Evolutionary conservation across 2,329 filamentous ascomycete species (phyloP).

Genomic region (Penicillium sp.): DNA sequence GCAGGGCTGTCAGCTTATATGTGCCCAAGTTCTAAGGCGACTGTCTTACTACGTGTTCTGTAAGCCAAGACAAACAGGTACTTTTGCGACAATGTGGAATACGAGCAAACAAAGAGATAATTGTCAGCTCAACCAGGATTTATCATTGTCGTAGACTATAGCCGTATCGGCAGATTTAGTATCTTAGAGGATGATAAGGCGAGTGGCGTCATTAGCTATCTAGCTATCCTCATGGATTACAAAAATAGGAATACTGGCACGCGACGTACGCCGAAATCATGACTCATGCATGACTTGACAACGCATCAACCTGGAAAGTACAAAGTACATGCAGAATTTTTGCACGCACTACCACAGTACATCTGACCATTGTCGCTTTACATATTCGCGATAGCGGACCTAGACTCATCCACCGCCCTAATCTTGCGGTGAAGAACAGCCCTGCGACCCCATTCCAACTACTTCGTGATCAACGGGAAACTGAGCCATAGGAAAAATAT

Average conservation of each 20-base stretch:
- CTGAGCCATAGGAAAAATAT: no score
- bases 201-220: background rate
- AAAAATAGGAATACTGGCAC: background rate
- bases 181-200: background rate
- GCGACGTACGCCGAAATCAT: background rate
- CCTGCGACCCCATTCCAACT: background rate
- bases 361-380: background rate
- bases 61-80: background rate
- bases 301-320: background rate
- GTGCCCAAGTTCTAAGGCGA: background rate
- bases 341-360: background rate
- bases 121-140: no score
- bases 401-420: background rate
- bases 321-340: background rate
- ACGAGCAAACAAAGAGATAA: background rate
- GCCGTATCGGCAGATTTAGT: background rate
- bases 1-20: background rate
- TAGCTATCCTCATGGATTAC: background rate
- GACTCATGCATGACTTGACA: background rate
- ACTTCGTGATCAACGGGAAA: background rate
- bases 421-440: background rate
- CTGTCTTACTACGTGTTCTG: background rate
- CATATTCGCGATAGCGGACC: background rate
- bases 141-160: no score
- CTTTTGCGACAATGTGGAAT: background rate